Evolutionary conservation across 2,329 filamentous ascomycete genomes (phyloP).

Genomic region (Stemphylium vesicarium): DNA sequence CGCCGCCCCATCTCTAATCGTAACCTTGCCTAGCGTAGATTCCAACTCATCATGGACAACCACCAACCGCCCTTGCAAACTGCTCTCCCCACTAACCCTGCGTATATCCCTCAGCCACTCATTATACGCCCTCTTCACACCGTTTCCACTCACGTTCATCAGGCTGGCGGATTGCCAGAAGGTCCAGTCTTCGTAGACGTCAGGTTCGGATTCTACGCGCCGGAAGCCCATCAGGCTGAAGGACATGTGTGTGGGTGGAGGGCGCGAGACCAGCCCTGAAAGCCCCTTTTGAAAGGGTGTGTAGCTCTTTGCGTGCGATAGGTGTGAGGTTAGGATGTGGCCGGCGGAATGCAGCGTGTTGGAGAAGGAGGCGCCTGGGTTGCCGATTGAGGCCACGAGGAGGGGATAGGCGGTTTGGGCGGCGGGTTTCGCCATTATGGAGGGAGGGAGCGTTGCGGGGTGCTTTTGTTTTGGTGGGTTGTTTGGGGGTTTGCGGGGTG

Average conservation of each 20-base stretch:
- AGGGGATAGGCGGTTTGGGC: slow-evolving; percentile 56
- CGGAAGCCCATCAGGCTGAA: slow-evolving; percentile 52
- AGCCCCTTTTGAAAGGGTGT: slow-evolving; percentile 39
- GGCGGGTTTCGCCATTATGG: slow-evolving; percentile 30
- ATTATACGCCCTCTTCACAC: slow-evolving; percentile 70
- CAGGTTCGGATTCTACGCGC: slow-evolving; percentile 8
- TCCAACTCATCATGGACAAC: slow-evolving; percentile 92
- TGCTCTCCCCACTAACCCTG: slow-evolving; percentile 11
- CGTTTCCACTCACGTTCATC: slow-evolving; percentile 86
- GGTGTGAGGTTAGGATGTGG: slow-evolving; percentile 71
- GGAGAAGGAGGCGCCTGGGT: slow-evolving; percentile 71
- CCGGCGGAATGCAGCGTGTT: slow-evolving; percentile 87
- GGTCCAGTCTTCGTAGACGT: slow-evolving; percentile 57
- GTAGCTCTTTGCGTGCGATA: slow-evolving; percentile 34
- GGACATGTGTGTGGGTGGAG: slow-evolving; percentile 39
- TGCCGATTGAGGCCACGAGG: slow-evolving; percentile 86
- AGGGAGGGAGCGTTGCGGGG: slow-evolving; percentile 1
- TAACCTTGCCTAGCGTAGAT: slow-evolving; percentile 69
- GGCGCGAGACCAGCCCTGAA: slow-evolving; percentile 37
- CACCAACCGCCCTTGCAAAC: slow-evolving; percentile 63
- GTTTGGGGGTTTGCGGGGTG: slow-evolving; percentile 19
- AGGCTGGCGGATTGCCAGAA: slow-evolving; percentile 75
- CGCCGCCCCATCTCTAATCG: slow-evolving; percentile 64
- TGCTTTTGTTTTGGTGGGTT: slow-evolving; percentile 18
- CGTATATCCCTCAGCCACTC: slow-evolving; percentile 49